A percentile compares a stretch with the other conserved stretches of the same genome.
Conservation (phyloP, 768 basidiomycete species). For the Trametes elegans region DNA sequence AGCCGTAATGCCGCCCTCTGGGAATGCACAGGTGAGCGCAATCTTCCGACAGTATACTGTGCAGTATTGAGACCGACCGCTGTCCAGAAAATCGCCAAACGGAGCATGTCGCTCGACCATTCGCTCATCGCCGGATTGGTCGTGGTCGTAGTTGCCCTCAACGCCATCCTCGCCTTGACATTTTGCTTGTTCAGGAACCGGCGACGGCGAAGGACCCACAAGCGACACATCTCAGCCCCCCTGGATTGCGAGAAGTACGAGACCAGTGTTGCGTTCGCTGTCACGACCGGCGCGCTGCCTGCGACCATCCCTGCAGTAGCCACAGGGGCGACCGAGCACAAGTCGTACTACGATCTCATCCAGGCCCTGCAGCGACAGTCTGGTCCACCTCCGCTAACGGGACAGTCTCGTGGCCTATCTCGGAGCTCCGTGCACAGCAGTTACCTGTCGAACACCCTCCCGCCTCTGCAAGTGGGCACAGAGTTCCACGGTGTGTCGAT, state of each 20-base stretch:
- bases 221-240: constrained; percentile 10
- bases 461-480: constrained; percentile 14
- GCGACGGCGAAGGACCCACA: constrained; percentile 3
- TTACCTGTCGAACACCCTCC: constrained; percentile 1
- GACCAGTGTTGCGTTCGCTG: constrained; percentile 7
- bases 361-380: constrained; percentile 15
- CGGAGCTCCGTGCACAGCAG: neutral
- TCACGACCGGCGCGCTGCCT: constrained; percentile 6
- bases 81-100: constrained; percentile 14
- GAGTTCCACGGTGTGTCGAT: constrained; percentile 9
- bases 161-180: constrained; percentile 10
- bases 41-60: neutral
- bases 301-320: neutral
- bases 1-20: constrained; percentile 1
- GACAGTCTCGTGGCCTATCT: constrained; percentile 8
- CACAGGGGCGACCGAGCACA: neutral
- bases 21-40: constrained; percentile 7
- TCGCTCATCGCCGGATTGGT: constrained; percentile 17
- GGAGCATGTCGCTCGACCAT: constrained; percentile 9
- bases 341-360: constrained; percentile 14
- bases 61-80: constrained; percentile 9
- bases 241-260: constrained; percentile 14
- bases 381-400: neutral
- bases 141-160: constrained; percentile 15
- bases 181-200: constrained; percentile 8